Evolutionary conservation across 106 monocot genomes (phyloP).

Genomic region (Dendrobium officinale): DNA sequence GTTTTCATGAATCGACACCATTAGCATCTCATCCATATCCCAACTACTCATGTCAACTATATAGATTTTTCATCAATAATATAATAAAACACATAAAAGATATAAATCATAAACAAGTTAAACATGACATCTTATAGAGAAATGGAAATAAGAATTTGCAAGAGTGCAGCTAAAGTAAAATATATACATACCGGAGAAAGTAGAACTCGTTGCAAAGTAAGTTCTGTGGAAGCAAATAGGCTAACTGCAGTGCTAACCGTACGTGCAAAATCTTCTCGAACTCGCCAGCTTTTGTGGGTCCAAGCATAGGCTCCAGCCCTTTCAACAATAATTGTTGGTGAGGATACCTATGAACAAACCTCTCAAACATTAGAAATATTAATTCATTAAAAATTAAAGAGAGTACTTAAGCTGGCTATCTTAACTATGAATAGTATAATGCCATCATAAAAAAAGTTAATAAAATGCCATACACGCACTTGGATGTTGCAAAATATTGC

Average conservation of each 20-base stretch:
- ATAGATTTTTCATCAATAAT: not conserved
- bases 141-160: not conserved
- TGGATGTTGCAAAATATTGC: no score
- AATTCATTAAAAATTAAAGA: no score
- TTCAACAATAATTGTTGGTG: slow-evolving; percentile 97
- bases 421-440: no score
- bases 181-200: slow-evolving; percentile 70
- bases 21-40: no score
- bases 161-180: not conserved
- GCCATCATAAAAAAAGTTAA: no score
- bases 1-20: not conserved
- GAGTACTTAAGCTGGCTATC: no score
- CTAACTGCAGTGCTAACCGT: slow-evolving; percentile 82
- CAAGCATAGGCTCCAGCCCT: slow-evolving; percentile 96
- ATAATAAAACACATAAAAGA: not conserved
- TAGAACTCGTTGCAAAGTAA: slow-evolving; percentile 74
- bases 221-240: slow-evolving; percentile 93
- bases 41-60: no score
- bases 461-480: no score
- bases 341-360: slow-evolving; percentile 61
- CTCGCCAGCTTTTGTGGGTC: slow-evolving; percentile 95
- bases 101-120: not conserved
- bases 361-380: not conserved
- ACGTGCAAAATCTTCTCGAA: slow-evolving; percentile 86
- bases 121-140: not conserved